A percentile compares a stretch with the other conserved stretches of the same genome.
Evolutionary conservation across 106 monocot species (phyloP).

Genomic region (Dendrobium nobile): DNA sequence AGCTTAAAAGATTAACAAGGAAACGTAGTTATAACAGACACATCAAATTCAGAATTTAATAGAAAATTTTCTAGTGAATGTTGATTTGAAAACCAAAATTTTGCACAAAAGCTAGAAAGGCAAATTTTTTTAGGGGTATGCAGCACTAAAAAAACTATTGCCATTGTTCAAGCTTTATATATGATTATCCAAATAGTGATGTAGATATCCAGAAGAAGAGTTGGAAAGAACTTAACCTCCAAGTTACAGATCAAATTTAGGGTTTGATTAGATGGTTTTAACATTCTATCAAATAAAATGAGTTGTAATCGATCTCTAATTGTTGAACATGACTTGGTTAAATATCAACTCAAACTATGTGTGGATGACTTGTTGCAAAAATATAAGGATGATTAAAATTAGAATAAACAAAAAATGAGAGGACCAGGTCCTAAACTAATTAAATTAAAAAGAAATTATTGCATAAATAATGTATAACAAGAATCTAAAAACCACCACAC

Average conservation of each 20-base stretch:
- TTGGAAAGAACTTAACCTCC: background rate
- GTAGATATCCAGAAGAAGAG: background rate
- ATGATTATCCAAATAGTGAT: background rate
- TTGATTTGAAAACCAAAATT: background rate
- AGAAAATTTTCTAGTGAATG: background rate
- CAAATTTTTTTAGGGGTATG: background rate
- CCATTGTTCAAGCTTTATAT: background rate
- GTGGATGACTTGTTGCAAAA: background rate
- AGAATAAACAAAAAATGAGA: background rate
- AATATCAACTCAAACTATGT: background rate
- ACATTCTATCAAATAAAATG: background rate
- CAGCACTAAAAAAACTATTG: background rate
- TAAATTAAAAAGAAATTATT: background rate
- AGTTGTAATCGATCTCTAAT: background rate
- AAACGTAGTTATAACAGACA: background rate
- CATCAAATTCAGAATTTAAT: background rate
- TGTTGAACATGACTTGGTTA: background rate
- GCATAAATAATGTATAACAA: background rate
- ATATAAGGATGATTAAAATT: background rate
- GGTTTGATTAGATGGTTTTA: background rate
- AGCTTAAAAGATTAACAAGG: background rate
- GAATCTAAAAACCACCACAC: background rate
- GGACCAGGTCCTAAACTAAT: background rate
- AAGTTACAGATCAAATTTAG: background rate
- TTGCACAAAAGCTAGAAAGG: background rate